Evolutionary conservation across 768 basidiomycete genomes (phyloP), one percentile per base, ranked within the genome.

Genomic region (Termitomyces sp.): DNA sequence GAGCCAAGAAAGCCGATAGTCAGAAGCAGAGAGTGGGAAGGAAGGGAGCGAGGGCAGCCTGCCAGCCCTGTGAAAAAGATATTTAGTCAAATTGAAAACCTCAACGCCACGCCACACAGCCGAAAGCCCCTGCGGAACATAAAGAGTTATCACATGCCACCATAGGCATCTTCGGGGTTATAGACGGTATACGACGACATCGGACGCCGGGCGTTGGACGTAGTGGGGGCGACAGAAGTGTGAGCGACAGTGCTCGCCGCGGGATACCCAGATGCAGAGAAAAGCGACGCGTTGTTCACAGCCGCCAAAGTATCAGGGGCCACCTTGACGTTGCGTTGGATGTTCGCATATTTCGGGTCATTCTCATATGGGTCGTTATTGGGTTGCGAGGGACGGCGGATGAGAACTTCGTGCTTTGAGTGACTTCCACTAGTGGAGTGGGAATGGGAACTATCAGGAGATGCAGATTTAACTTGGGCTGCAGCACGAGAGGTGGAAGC

Each of bases 81-180:
- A 20, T 14, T 50, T 56, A 32, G 10, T 38, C 14, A 4, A 20
- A 47, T 34, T 34, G 15, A 5, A 14, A 34, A 31, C 12, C 5
- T 8, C 3, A 31, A 34, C 31, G 31, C 40, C 42, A 45, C 32
- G 11, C 17, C 42, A 55, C 17, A 42, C 17, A 5, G 17, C 25
- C 29, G 1, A 9, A 15, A 9, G 10, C 25, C 53, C 9, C 31
- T 29, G 17, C 3, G n/a, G 20, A 8, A 25, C 32, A 43, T 15
- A 25, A 31, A n/a, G 34, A 5, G 25, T 8, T 47, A 17, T 80
- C 74, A 89, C 70, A 90, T 82, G 36, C 87, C 89, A 31, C 81
- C 86, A 65, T 91, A 91, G 50, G 85, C 87, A 64, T 91, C 88
- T 34, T 84, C 84, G 38, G 82, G 81, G 64, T 86, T 80, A 65